Conservation (phyloP, 805 yeast genomes). For the Candida maris region DNA sequence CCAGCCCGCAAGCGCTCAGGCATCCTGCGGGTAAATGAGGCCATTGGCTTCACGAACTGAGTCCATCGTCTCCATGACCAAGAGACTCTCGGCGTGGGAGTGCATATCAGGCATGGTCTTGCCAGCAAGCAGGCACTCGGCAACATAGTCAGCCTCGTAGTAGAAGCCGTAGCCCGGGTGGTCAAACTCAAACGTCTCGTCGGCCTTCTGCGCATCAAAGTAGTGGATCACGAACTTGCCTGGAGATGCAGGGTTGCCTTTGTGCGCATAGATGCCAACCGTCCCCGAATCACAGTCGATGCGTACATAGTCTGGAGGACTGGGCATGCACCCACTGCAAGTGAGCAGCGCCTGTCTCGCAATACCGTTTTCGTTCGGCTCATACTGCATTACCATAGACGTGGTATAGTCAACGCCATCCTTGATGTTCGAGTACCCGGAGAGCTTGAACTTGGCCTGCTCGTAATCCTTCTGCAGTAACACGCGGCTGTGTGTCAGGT, state of each 20-base stretch:
- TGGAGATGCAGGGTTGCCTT: slow-evolving; percentile 23
- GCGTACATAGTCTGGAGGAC: slow-evolving; percentile 11
- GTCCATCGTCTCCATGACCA: slow-evolving; percentile 49
- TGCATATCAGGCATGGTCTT: slow-evolving; percentile 31
- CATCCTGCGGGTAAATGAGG: slow-evolving; percentile 41
- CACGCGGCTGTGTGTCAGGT: slow-evolving; percentile 43
- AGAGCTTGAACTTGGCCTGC: slow-evolving; percentile 21
- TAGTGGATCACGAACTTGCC: slow-evolving; percentile 31
- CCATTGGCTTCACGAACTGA: slow-evolving; percentile 40
- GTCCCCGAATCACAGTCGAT: slow-evolving; percentile 20
- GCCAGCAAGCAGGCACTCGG: slow-evolving; percentile 40
- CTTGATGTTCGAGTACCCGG: slow-evolving; percentile 35
- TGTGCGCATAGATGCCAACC: slow-evolving; percentile 14
- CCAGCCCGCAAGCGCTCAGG: too few relatives aligned
- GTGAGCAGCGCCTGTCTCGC: slow-evolving; percentile 41
- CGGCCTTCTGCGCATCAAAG: slow-evolving; percentile 25
- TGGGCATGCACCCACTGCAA: slow-evolving; percentile 13
- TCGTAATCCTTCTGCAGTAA: slow-evolving; percentile 36
- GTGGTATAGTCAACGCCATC: slow-evolving; percentile 43
- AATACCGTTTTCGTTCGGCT: slow-evolving; percentile 15
- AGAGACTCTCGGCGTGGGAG: slow-evolving; percentile 42
- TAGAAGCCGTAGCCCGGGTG: slow-evolving; percentile 45
- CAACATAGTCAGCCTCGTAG: slow-evolving; percentile 55
- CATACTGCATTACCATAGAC: slow-evolving; percentile 35
- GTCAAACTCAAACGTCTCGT: slow-evolving; percentile 25